A percentile compares a stretch with the other conserved stretches of the same genome.
Evolutionary conservation across 2,329 filamentous ascomycete genomes (phyloP).

Genomic region (Diaporthe vaccinii): DNA sequence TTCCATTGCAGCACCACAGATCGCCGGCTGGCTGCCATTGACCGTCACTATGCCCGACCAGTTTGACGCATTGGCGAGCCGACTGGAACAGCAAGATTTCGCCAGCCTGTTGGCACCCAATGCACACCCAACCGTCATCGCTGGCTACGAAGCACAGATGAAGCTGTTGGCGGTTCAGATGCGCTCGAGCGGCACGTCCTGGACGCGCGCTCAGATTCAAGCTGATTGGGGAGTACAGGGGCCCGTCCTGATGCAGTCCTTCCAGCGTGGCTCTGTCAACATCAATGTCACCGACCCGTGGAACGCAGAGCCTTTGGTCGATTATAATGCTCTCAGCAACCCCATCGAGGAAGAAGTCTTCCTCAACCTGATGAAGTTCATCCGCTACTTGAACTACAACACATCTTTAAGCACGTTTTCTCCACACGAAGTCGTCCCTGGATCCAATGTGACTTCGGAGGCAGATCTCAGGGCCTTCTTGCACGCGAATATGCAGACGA

Average conservation of each 20-base stretch:
- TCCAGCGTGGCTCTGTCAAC: constrained; percentile 54
- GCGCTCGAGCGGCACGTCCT: constrained; percentile 51
- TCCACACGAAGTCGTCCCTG: constrained; percentile 51
- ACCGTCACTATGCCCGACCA: constrained; percentile 49
- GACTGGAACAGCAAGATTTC: constrained; percentile 50
- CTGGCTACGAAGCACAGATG: constrained; percentile 55
- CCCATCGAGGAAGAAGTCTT: constrained; percentile 54
- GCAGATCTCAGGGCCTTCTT: constrained; percentile 49
- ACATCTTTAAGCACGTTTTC: constrained; percentile 49
- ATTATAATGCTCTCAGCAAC: constrained; percentile 55
- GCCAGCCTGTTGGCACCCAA: constrained; percentile 49
- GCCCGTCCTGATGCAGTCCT: constrained; percentile 18
- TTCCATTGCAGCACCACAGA: constrained; percentile 51
- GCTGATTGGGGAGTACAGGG: constrained; percentile 38
- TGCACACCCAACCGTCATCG: constrained; percentile 50
- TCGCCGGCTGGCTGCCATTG: constrained; percentile 53
- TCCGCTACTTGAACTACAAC: constrained; percentile 52
- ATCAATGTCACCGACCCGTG: constrained; percentile 55
- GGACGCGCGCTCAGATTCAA: constrained; percentile 49
- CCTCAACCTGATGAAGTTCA: constrained; percentile 55
- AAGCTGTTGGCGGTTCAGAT: constrained; percentile 51
- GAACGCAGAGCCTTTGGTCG: constrained; percentile 52
- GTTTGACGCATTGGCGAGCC: constrained; percentile 49
- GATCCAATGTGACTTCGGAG: constrained; percentile 49
- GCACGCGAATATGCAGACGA: constrained; percentile 40